These are phyloP conservation scores for Starmera amethionina DNA, from an alignment of 805 yeast genomes.

Conservation along the genomic window DNA sequence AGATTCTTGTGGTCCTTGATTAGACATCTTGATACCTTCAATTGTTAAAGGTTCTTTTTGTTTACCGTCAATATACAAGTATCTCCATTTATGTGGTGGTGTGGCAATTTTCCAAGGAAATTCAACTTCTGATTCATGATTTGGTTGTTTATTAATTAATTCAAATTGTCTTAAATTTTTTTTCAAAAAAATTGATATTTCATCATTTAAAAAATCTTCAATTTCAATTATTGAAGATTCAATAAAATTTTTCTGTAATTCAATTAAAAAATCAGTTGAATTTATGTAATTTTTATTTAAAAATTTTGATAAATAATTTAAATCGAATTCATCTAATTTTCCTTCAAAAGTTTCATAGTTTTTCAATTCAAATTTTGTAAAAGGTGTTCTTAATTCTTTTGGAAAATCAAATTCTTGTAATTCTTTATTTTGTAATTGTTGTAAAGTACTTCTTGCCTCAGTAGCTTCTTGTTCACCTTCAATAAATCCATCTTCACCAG, in stretches of 20 bases:
- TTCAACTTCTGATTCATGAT: slow-evolving; percentile 38
- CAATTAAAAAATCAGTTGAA: slow-evolving; percentile 24
- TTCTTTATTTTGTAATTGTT: slow-evolving; percentile 67
- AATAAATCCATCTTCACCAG: slow-evolving; percentile 78
- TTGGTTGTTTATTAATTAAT: slow-evolving; percentile 53
- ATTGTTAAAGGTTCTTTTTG: slow-evolving; percentile 22
- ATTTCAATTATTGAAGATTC: slow-evolving; percentile 67
- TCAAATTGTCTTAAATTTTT: slow-evolving; percentile 45
- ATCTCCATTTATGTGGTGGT: slow-evolving; percentile 92
- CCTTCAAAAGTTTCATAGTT: slow-evolving; percentile 10
- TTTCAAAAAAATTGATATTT: slow-evolving; percentile 38
- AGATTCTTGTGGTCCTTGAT: slow-evolving; percentile 35
- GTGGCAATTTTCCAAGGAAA: slow-evolving; percentile 85
- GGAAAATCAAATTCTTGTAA: slow-evolving; percentile 79
- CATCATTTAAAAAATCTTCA: slow-evolving; percentile 47
- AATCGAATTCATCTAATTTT: slow-evolving; percentile 31
- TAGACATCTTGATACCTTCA: slow-evolving; percentile 20
- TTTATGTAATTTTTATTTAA: slow-evolving; percentile 44
- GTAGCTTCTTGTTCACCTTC: slow-evolving; percentile 77
- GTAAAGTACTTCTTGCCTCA: slow-evolving; percentile 67
- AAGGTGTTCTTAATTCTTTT: slow-evolving; percentile 40
- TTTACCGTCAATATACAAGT: slow-evolving; percentile 68
- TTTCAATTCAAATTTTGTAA: slow-evolving; percentile 29
- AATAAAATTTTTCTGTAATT: slow-evolving; percentile 42
- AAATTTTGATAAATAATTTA: slow-evolving; percentile 38